A percentile compares a stretch with the other conserved stretches of the same genome.
These are phyloP conservation scores for Trichocomaceae sp. DNA, from an alignment of 2,329 filamentous ascomycete species.

Conservation along the genomic window DNA sequence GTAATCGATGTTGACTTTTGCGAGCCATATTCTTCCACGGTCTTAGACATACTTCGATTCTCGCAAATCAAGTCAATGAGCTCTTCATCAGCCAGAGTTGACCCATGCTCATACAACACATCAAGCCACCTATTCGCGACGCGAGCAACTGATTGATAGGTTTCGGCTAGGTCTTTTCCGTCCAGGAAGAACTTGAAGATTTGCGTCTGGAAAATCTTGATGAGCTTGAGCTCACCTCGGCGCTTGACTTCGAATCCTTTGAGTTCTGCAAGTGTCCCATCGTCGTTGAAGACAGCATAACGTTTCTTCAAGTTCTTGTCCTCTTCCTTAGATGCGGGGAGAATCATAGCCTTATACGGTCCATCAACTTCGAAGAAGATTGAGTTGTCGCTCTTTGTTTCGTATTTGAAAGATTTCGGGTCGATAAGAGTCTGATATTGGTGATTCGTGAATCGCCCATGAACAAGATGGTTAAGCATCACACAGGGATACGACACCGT, in stretches of 20 bases:
- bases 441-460: constrained; percentile 90
- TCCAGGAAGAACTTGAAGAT: constrained; percentile 99
- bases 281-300: constrained; percentile 98
- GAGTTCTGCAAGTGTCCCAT: constrained; percentile 87
- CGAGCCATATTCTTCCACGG: constrained; percentile 85
- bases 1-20: constrained; percentile 99
- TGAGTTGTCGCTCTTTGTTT: constrained; percentile 96
- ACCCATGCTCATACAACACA: constrained; percentile 80
- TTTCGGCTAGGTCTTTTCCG: constrained; percentile 77
- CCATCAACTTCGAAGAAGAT: constrained; percentile 99
- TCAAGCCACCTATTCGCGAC: constrained; percentile 97
- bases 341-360: constrained; percentile 93
- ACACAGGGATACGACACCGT: constrained; percentile 97
- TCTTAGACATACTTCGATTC: constrained; percentile 97
- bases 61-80: constrained; percentile 99
- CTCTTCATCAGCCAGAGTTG: constrained; percentile 89
- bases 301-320: constrained; percentile 99
- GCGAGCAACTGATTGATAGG: constrained; percentile 84
- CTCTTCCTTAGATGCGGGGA: constrained; percentile 96
- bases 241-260: constrained; percentile 98
- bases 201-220: constrained; percentile 99
- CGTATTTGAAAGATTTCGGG: constrained; percentile 73
- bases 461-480: constrained; percentile 97
- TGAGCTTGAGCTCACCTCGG: constrained; percentile 94
- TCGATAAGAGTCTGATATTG: constrained; percentile 91